phyloP scores from a whole-genome alignment of 139 green algal genomes.

The Deuterostichococcus epilithicus region DNA sequence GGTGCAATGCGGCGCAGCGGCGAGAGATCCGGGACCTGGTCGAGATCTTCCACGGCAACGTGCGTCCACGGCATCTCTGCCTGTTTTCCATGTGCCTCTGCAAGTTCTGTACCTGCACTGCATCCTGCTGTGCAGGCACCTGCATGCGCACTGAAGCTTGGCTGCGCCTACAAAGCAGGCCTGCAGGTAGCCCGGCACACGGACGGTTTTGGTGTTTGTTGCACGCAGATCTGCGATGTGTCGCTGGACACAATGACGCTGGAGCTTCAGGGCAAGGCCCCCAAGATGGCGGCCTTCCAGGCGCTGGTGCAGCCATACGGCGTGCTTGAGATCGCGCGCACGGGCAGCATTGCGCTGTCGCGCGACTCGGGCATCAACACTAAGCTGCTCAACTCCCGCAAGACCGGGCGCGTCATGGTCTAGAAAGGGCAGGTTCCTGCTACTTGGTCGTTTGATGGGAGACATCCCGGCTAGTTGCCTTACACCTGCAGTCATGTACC shows the following conservation, averaged over 20 bases:
- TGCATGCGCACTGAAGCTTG: no score
- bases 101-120: no score
- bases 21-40: conserved; percentile 82
- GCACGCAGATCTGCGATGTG: conserved; percentile 60
- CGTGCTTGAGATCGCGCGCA: conserved; percentile 90
- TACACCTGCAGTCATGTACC: no score
- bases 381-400: conserved; percentile 52
- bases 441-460: no score
- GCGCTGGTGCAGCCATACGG: conserved; percentile 79
- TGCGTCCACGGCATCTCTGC: conserved; percentile 27
- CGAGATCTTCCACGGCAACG: conserved; percentile 82
- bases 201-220: no score
- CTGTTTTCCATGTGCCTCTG: no score
- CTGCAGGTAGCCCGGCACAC: no score
- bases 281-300: conserved; percentile 88
- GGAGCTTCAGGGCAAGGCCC: conserved; percentile 84
- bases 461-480: no score
- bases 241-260: conserved; percentile 75
- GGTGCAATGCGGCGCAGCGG: conserved; percentile 59
- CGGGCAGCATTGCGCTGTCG: conserved; percentile 75
- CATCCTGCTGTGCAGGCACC: no score
- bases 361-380: conserved; percentile 85
- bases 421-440: no score
- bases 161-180: no score
- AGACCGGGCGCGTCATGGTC: conserved; percentile 34